A percentile compares a stretch with the other conserved stretches of the same genome.
These are phyloP conservation scores for Alternaria dauci DNA, from an alignment of 2,329 filamentous ascomycete genomes.

Conservation along the genomic window DNA sequence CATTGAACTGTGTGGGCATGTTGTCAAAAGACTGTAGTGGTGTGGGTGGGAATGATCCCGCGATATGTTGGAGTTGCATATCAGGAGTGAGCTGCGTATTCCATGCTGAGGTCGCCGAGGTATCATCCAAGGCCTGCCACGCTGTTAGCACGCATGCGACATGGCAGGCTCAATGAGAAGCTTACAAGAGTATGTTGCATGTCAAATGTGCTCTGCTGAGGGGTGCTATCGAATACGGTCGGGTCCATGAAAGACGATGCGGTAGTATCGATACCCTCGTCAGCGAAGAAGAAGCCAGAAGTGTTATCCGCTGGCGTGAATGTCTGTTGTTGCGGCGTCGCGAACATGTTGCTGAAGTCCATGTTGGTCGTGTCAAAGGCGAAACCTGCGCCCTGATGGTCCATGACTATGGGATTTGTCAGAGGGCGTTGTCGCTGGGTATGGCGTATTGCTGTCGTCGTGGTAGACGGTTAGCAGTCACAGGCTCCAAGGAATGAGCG, in stretches of 20 bases:
- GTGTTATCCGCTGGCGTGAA: conserved; percentile 45
- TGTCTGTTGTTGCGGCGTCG: conserved; percentile 28
- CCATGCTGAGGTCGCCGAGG: conserved; percentile 39
- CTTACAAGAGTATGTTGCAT: conserved; percentile 45
- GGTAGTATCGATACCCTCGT: conserved; percentile 48
- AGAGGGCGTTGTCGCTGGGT: conserved; percentile 29
- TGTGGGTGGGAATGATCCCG: conserved; percentile 37
- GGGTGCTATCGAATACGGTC: conserved; percentile 27
- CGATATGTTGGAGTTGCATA: conserved; percentile 22
- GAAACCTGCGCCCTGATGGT: conserved; percentile 40
- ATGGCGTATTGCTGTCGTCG: conserved; percentile 12
- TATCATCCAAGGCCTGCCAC: conserved; percentile 44
- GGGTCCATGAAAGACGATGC: conserved; percentile 31
- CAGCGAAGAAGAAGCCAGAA: conserved; percentile 42
- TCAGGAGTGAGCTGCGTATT: conserved; percentile 34
- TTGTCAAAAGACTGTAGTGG: conserved; percentile 40
- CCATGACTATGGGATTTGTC: conserved; percentile 31
- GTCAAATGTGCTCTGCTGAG: conserved; percentile 34
- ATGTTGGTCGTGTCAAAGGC: conserved; percentile 42
- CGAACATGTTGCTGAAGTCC: conserved; percentile 42
- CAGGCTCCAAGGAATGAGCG: conserved; percentile 32
- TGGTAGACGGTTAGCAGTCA: conserved; percentile 29
- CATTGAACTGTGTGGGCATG: conserved; percentile 32
- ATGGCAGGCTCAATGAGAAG: not conserved
- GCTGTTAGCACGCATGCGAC: conserved; percentile 16